Percentiles rank a stretch among this genome's conserved stretches.
Conservation (phyloP, 148 eudicot genomes). For the Arbutus unedo region DNA sequence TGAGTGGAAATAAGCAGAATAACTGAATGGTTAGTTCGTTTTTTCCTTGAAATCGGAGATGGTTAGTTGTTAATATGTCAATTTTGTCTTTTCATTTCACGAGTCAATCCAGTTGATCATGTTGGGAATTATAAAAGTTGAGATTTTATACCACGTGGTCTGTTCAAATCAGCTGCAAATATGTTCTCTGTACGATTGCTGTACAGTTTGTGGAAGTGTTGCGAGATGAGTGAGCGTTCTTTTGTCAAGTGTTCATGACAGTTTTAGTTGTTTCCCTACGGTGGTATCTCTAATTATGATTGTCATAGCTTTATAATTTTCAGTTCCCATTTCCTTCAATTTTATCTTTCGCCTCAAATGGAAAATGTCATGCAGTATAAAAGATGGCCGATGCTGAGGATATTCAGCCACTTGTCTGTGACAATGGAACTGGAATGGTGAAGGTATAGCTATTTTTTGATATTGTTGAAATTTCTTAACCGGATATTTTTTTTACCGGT, state of each 20-base stretch:
- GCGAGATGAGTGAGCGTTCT: not conserved
- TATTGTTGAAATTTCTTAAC: not conserved
- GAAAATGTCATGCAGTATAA: not conserved
- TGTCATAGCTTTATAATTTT: too few relatives aligned
- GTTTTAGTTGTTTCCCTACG: not conserved
- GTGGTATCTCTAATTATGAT: not conserved
- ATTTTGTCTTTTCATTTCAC: too few relatives aligned
- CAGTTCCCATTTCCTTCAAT: not conserved
- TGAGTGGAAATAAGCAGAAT: too few relatives aligned
- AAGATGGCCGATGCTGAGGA: constrained; percentile 28
- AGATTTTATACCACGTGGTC: too few relatives aligned
- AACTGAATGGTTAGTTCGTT: too few relatives aligned
- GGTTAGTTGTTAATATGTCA: too few relatives aligned
- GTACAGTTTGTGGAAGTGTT: not conserved
- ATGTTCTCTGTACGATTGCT: not conserved
- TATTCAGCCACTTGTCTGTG: constrained; percentile 29
- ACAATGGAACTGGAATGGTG: constrained; percentile 33
- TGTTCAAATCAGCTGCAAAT: not conserved
- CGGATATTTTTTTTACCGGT: too few relatives aligned
- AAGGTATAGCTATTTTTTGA: constrained; percentile 9
- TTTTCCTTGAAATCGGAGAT: too few relatives aligned
- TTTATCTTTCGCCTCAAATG: too few relatives aligned
- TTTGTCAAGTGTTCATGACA: not conserved
- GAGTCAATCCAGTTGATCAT: too few relatives aligned
- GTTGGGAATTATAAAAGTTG: too few relatives aligned